Conservation (phyloP, 2,329 filamentous ascomycete species). For the Aspergillus piperis region DNA sequence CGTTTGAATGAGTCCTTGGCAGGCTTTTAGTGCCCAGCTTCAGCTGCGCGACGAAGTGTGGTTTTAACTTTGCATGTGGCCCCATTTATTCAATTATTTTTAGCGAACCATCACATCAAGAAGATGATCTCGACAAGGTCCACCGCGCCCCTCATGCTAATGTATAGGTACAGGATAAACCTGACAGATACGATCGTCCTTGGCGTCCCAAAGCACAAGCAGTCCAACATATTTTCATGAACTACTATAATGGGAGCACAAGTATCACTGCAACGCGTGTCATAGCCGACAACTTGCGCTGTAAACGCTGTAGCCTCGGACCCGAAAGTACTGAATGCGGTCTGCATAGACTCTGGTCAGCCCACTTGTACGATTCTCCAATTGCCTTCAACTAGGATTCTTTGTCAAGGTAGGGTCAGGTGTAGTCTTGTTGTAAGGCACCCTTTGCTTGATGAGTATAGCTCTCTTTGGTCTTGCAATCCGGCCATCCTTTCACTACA, state of each 20-base stretch:
- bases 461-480: neutral
- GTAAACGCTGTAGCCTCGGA: neutral
- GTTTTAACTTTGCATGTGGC: neutral
- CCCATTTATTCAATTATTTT: slow-evolving; percentile 1
- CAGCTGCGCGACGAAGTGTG: slow-evolving; percentile 3
- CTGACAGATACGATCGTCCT: neutral
- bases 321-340: slow-evolving; percentile 2
- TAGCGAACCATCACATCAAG: neutral
- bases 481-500: too few species aligned
- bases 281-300: slow-evolving; percentile 1
- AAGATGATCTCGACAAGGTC: neutral
- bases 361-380: neutral
- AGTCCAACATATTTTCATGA: neutral
- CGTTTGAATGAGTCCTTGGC: slow-evolving; percentile 6
- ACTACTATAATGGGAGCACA: slow-evolving; percentile 1
- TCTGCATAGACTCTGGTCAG: neutral
- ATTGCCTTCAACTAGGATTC: too few species aligned
- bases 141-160: neutral
- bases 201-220: neutral
- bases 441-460: neutral
- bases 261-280: slow-evolving; percentile 6
- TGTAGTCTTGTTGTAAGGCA: neutral
- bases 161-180: neutral
- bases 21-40: neutral
- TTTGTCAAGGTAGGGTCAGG: neutral